These are phyloP conservation scores for Vitis cinerea DNA, from an alignment of 164 flowering plant genomes.

Conservation along the genomic window DNA sequence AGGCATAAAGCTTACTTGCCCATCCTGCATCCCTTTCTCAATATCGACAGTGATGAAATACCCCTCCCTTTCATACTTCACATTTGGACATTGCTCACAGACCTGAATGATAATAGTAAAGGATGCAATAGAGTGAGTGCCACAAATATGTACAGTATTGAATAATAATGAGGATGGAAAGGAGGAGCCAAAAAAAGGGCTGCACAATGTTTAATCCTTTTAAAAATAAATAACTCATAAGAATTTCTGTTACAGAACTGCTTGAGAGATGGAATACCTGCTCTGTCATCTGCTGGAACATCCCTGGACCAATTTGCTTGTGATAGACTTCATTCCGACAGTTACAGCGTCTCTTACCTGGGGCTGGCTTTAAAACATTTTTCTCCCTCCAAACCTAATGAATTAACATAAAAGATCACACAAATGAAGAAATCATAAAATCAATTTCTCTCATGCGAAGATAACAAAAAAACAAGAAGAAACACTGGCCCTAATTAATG, in stretches of 20 bases:
- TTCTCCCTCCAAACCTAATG: slow-evolving; percentile 97
- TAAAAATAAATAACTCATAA: too few relatives aligned
- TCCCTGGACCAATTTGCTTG: slow-evolving; percentile 95
- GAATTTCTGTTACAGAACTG: not conserved
- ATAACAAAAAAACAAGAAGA: too few relatives aligned
- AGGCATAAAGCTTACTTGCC: slow-evolving; percentile 61
- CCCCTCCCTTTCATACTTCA: slow-evolving; percentile 92
- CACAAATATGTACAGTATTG: not conserved
- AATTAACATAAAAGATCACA: not conserved
- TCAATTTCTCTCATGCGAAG: too few relatives aligned
- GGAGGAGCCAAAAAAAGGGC: not conserved
- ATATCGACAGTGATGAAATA: slow-evolving; percentile 91
- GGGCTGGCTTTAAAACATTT: slow-evolving; percentile 86
- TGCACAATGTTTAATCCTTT: too few relatives aligned
- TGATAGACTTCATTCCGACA: slow-evolving; percentile 99
- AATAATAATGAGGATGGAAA: not conserved
- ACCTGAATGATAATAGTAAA: slow-evolving; percentile 48
- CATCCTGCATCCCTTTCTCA: slow-evolving; percentile 99
- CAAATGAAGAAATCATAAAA: not conserved
- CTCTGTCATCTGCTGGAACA: slow-evolving; percentile 99
- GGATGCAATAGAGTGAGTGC: not conserved
- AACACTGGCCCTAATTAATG: too few relatives aligned
- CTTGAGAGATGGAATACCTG: slow-evolving; percentile 47
- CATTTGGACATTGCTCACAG: slow-evolving; percentile 93
- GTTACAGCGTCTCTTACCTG: slow-evolving; percentile 94